Evolutionary conservation across 164 flowering plant genomes (phyloP), one percentile per base, ranked within the genome.

Genomic region (Taxillus chinensis): DNA sequence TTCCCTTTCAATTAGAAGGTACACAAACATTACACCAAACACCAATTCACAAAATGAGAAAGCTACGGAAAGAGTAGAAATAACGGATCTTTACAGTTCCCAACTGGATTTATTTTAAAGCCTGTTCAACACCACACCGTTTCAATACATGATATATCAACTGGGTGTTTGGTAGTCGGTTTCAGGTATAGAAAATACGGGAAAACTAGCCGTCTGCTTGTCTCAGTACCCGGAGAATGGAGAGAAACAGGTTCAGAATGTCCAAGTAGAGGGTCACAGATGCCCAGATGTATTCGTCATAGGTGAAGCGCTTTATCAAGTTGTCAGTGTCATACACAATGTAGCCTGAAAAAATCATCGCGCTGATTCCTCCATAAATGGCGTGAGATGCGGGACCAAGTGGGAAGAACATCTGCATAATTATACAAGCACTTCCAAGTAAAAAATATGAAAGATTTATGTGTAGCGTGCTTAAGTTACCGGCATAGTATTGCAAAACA

Each of bases 271-370:
- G 97, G 60, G 82, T 76, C 17, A 82, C 92, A 2, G 98, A 85
- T 12, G 98, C 98, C 97, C 93, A 83, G 5, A 93, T 90, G 80
- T 93, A 86, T 69, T 93, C 86, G 48, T 93, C 98, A 40, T 88
- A 93, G 2, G 89, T 77, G 77, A 83, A 89, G 54, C 96, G 89
- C 80, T 93, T 93, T 48, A 93, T 93, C 78, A 93, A 73, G 74
- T 93, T 80, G 66, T 93, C 88, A 0, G 98, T 93, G 79, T 93
- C 97, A 53, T 83, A 93, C 14, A 93, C 83, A 5, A 93, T 78
- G 73, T 90, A 93, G 0, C 86, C 98, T 0, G 92, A 82, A 83
- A 93, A 93, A 39, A 93, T 61, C 68, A 93, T 59, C 39, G 98
- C 98, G 62, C 97, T 73, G 39, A 90, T 54, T 56, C 79, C 95